Evolutionary conservation across 192 early-diverging fungal genomes (phyloP).

Genomic region (Umbelopsis vinacea): DNA sequence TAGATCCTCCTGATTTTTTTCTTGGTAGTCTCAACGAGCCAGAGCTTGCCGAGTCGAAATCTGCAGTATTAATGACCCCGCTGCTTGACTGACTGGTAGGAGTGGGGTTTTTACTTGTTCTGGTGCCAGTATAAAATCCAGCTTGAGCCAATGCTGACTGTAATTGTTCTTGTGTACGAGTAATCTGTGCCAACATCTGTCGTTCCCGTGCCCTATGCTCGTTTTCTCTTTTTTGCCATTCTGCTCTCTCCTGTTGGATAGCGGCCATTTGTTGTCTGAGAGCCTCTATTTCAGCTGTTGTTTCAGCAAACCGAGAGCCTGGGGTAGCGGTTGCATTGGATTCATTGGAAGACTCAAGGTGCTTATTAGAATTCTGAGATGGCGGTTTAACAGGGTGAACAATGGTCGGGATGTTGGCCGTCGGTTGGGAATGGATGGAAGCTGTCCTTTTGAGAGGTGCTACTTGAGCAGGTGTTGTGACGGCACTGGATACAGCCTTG

Average conservation of each 20-base stretch:
- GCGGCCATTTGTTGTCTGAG: conserved; percentile 28
- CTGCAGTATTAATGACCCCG: background rate
- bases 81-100: background rate
- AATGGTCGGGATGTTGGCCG: background rate
- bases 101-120: conserved; percentile 2
- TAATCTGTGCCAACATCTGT: conserved; percentile 26
- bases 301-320: conserved; percentile 7
- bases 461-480: conserved; percentile 1
- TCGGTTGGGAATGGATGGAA: background rate
- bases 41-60: conserved; percentile 10
- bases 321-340: conserved; percentile 10
- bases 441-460: background rate
- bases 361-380: background rate
- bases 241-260: conserved; percentile 30
- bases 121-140: background rate
- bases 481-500: conserved; percentile 3
- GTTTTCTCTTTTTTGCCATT: conserved; percentile 23
- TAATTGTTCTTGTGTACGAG: conserved; percentile 27
- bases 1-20: background rate
- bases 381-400: background rate
- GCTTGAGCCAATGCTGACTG: conserved; percentile 17
- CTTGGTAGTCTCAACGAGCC: background rate
- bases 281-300: conserved; percentile 25
- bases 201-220: conserved; percentile 27
- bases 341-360: background rate